Percentiles rank a stretch among this genome's conserved stretches.
phyloP scores from a whole-genome alignment of 208 protist genomes.

The Acanthamoeba pearcei region DNA sequence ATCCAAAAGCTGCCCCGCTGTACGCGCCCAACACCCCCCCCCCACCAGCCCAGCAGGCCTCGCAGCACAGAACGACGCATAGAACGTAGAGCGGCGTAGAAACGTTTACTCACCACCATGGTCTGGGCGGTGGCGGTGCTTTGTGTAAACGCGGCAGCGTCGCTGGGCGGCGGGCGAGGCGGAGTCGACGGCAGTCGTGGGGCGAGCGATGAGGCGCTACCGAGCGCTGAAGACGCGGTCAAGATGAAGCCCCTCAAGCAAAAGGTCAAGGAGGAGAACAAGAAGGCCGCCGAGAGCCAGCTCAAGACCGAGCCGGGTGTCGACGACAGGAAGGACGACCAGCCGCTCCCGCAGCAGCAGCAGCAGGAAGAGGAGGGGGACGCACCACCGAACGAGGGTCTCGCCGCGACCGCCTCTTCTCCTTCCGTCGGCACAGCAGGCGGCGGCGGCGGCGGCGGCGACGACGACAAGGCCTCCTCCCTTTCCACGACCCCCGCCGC shows the following conservation, averaged over 20 bases:
- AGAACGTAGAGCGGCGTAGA: too few species aligned
- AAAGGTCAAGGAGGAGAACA: constrained; percentile 55
- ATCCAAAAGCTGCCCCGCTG: constrained; percentile 28
- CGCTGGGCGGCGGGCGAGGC: background rate
- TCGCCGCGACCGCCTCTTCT: too few species aligned
- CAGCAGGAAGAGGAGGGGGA: too few species aligned
- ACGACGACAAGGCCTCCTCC: too few species aligned
- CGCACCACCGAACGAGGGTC: too few species aligned
- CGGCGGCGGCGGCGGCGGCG: too few species aligned
- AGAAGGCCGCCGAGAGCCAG: constrained; percentile 44
- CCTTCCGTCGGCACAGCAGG: too few species aligned
- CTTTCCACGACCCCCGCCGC: too few species aligned
- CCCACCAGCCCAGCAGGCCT: too few species aligned
- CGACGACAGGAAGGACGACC: background rate
- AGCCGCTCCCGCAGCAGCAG: background rate
- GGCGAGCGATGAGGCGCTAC: background rate
- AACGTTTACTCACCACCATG: too few species aligned
- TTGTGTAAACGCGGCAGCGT: background rate
- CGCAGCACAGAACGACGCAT: background rate
- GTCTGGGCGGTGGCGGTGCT: too few species aligned
- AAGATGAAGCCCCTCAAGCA: constrained; percentile 61
- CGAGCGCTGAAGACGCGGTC: background rate
- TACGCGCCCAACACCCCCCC: background rate
- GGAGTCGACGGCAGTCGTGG: background rate
- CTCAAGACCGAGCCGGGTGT: background rate